A percentile compares a stretch with the other conserved stretches of the same genome.
Conservation (phyloP, 257 asterid genomes). For the Craterostigma plantagineum region DNA sequence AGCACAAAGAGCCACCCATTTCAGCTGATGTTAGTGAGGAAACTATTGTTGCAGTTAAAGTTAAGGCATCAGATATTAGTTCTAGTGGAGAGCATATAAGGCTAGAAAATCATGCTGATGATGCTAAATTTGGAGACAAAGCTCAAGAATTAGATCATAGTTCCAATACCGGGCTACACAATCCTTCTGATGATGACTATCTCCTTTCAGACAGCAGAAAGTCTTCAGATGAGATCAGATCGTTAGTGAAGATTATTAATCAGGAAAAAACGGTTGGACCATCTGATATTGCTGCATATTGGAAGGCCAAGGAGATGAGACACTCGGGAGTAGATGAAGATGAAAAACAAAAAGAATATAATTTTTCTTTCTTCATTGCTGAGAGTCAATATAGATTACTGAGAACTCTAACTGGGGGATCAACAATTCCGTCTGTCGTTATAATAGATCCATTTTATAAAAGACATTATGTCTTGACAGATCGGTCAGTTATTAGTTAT, state of each 20-base stretch:
- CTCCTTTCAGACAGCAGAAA: conserved; percentile 15
- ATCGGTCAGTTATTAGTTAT: conserved; percentile 22
- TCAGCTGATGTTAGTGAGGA: too few species aligned
- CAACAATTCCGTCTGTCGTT: conserved; percentile 55
- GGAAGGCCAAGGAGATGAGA: conserved; percentile 14
- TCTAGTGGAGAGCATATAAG: too few species aligned
- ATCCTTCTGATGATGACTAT: conserved; percentile 19
- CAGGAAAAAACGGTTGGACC: conserved; percentile 12
- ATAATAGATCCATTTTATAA: conserved; percentile 48
- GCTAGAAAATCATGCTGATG: too few species aligned
- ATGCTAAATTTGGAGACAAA: too few species aligned
- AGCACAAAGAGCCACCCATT: too few species aligned
- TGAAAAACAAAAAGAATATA: conserved; percentile 18
- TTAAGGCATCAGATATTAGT: too few species aligned
- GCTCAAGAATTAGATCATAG: conserved; percentile 11
- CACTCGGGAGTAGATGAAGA: conserved; percentile 19
- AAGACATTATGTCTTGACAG: conserved; percentile 45
- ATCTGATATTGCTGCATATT: conserved; percentile 15
- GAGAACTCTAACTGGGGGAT: conserved; percentile 53
- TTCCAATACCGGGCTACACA: conserved; percentile 11
- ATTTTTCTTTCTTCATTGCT: conserved; percentile 42
- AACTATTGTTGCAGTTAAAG: too few species aligned
- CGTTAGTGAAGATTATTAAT: conserved; percentile 14
- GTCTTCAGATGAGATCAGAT: conserved; percentile 16
- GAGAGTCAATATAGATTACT: conserved; percentile 76